A percentile compares a stretch with the other conserved stretches of the same genome.
Conservation (phyloP, 169 alveolate genomes). For the Perkinsus marinus region DNA sequence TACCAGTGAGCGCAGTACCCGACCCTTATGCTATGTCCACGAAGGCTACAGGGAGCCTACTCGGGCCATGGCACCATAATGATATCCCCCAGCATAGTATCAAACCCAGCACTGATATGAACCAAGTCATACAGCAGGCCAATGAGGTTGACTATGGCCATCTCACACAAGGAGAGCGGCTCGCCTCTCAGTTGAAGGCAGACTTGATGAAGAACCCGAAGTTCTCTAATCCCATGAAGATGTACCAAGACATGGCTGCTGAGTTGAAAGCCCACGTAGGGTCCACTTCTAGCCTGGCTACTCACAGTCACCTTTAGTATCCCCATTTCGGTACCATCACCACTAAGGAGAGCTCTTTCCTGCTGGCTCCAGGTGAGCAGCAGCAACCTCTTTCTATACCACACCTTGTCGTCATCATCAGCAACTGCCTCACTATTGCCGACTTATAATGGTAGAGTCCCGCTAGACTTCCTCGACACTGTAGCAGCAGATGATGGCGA, state of each 20-base stretch:
- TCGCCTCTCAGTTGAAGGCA: not conserved
- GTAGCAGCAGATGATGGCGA: not conserved
- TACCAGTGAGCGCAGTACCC: not conserved
- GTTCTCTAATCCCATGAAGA: not conserved
- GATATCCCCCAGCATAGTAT: not conserved
- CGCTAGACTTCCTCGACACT: not conserved
- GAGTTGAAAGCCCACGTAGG: not conserved
- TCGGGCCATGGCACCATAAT: not conserved
- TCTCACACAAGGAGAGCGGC: not conserved
- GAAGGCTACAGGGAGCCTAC: not conserved
- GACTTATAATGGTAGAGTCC: not conserved
- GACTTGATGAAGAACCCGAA: not conserved
- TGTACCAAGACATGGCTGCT: not conserved
- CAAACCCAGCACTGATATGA: not conserved
- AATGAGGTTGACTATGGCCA: not conserved
- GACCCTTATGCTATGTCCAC: not conserved
- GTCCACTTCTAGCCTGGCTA: not conserved
- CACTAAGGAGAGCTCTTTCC: not conserved
- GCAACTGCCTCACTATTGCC: not conserved
- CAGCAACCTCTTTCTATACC: not conserved
- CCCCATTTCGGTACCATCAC: not conserved
- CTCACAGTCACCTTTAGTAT: not conserved
- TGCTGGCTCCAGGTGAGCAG: not conserved
- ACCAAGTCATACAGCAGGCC: not conserved
- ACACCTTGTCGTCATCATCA: too few relatives aligned